phyloP scores from a whole-genome alignment of 2,329 filamentous ascomycete genomes.

The Apiospora sp. region DNA sequence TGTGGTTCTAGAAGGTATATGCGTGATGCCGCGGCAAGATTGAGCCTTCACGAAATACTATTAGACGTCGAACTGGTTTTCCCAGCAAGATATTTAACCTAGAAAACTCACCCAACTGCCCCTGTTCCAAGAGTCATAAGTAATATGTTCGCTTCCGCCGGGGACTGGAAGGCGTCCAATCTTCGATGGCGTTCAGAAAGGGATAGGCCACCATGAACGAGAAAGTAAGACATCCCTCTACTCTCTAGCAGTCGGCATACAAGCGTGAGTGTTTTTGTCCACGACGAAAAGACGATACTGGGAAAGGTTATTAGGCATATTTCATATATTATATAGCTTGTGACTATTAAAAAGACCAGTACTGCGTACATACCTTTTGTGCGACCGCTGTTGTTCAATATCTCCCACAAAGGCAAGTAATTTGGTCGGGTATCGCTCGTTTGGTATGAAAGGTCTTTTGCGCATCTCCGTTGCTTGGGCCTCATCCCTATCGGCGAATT shows the following conservation, averaged over 20 bases:
- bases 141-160: not conserved
- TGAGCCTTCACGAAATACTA: not conserved
- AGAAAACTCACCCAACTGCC: slow-evolving; percentile 22
- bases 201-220: not conserved
- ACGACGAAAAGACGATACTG: slow-evolving; percentile 16
- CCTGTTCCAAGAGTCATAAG: slow-evolving; percentile 24
- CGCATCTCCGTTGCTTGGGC: not conserved
- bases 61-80: not conserved
- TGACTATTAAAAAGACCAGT: fast-evolving
- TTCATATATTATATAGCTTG: not conserved
- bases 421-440: not conserved
- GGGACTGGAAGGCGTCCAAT: not conserved
- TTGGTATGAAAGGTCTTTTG: not conserved
- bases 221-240: not conserved
- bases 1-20: slow-evolving; percentile 27
- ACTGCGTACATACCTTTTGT: not conserved
- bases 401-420: slow-evolving; percentile 13
- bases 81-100: fast-evolving
- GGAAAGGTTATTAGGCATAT: not conserved
- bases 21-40: slow-evolving; percentile 15
- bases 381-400: not conserved
- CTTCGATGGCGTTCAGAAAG: not conserved
- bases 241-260: not conserved
- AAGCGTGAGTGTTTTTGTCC: slow-evolving; percentile 18
- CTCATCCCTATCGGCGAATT: not conserved